Evolutionary conservation across 768 basidiomycete genomes (phyloP).

Genomic region (Podaxis sp.): DNA sequence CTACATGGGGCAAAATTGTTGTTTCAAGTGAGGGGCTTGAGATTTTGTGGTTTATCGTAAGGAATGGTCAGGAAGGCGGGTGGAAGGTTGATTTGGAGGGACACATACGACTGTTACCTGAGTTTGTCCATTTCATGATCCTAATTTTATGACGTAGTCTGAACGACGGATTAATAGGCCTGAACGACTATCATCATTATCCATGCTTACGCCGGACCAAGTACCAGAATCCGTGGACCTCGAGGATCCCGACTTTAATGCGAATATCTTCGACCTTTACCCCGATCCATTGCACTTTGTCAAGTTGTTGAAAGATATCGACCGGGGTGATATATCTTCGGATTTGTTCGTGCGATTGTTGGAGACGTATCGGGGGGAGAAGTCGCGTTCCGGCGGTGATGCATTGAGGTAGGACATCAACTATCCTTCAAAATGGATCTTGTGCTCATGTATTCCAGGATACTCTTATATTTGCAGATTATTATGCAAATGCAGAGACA

Average conservation of each 20-base stretch:
- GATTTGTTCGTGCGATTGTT: constrained; percentile 73
- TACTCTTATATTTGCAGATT: constrained; percentile 74
- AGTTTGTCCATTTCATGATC: constrained; percentile 36
- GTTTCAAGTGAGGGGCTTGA: constrained; percentile 47
- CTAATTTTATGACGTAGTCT: not conserved
- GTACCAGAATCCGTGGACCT: constrained; percentile 23
- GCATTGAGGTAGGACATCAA: constrained; percentile 45
- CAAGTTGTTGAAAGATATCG: constrained; percentile 58
- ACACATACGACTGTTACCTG: constrained; percentile 37
- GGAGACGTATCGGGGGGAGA: constrained; percentile 59
- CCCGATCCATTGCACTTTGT: constrained; percentile 78
- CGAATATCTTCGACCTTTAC: constrained; percentile 62
- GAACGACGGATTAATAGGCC: constrained; percentile 18
- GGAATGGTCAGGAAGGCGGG: constrained; percentile 44
- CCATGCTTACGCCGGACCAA: constrained; percentile 51
- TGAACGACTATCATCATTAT: constrained; percentile 26
- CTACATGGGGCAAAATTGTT: constrained; percentile 75
- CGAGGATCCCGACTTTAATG: constrained; percentile 46
- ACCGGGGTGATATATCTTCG: constrained; percentile 68
- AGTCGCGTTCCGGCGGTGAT: constrained; percentile 38
- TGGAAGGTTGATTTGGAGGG: constrained; percentile 62
- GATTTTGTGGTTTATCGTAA: constrained; percentile 56
- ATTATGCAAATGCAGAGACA: constrained; percentile 79
- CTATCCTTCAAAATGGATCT: not conserved
- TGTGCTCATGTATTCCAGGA: constrained; percentile 34